A percentile compares a stretch with the other conserved stretches of the same genome.
These are phyloP conservation scores for Cynanchum wilfordii DNA, from an alignment of 257 asterid species.

Conservation along the genomic window DNA sequence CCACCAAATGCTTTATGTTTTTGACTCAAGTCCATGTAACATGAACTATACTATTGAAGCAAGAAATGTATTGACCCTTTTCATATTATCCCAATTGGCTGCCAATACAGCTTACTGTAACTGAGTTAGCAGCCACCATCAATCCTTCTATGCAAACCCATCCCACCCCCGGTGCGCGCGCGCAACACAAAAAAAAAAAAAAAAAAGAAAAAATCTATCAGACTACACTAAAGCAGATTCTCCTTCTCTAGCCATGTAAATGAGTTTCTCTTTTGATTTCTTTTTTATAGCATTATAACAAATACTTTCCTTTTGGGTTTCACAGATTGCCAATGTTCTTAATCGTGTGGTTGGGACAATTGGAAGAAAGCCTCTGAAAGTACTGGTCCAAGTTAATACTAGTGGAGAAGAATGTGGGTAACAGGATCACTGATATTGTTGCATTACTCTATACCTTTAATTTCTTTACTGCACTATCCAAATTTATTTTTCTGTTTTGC, in stretches of 20 bases:
- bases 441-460: constrained; percentile 1
- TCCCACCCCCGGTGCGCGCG: too few relatives aligned
- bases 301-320: constrained; percentile 2
- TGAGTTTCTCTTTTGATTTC: background rate
- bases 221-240: background rate
- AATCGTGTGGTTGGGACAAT: constrained; percentile 63
- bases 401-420: constrained; percentile 98
- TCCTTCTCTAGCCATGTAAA: background rate
- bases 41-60: background rate
- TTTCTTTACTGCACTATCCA: background rate
- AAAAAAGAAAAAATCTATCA: background rate
- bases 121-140: background rate
- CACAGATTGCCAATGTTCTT: constrained; percentile 80
- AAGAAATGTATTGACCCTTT: background rate
- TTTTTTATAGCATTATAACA: background rate
- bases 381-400: constrained; percentile 88
- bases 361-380: constrained; percentile 85
- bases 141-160: background rate
- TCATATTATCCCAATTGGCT: background rate
- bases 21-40: background rate
- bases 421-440: constrained; percentile 27
- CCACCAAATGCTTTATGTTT: background rate
- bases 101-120: background rate
- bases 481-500: constrained; percentile 1
- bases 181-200: too few relatives aligned